These are phyloP conservation scores for Podila minutissima DNA, from an alignment of 192 early-diverging fungal genomes.

Conservation along the genomic window DNA sequence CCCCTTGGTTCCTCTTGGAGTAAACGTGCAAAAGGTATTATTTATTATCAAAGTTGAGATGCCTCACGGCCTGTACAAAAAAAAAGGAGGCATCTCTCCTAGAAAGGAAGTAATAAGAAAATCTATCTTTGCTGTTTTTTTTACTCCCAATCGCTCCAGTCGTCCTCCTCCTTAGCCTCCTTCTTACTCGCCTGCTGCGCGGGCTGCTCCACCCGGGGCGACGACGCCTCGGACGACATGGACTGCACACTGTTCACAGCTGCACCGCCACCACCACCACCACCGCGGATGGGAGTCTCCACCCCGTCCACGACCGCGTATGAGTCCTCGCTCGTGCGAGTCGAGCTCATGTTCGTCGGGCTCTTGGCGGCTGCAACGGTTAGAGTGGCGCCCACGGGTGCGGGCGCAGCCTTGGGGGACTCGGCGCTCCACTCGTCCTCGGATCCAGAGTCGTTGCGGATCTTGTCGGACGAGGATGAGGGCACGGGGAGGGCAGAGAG, in stretches of 20 bases:
- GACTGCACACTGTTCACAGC: slow-evolving; percentile 19
- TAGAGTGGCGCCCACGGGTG: slow-evolving; percentile 5
- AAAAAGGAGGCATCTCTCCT: too few species aligned
- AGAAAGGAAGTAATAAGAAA: too few species aligned
- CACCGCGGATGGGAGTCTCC: slow-evolving; percentile 13
- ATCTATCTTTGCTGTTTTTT: too few species aligned
- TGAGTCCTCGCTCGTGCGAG: slow-evolving; percentile 38
- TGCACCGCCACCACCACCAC: neutral
- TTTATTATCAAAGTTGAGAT: too few species aligned
- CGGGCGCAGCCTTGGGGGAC: slow-evolving; percentile 10
- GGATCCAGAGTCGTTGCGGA: neutral
- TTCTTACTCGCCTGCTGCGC: slow-evolving; percentile 14
- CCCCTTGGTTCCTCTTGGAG: too few species aligned
- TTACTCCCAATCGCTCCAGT: slow-evolving; percentile 53
- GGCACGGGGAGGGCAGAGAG: slow-evolving; percentile 35
- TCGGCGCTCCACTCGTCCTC: slow-evolving; percentile 45
- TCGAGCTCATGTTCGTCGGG: slow-evolving; percentile 35
- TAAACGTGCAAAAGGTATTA: too few species aligned
- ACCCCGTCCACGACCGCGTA: slow-evolving; percentile 30
- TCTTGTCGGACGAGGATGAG: neutral
- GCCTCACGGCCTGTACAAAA: too few species aligned
- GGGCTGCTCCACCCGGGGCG: slow-evolving; percentile 17
- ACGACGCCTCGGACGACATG: slow-evolving; percentile 21
- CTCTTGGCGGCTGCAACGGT: slow-evolving; percentile 22
- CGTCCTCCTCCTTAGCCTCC: slow-evolving; percentile 45